Conservation (phyloP, 495 filamentous ascomycete genomes). For the Neurospora sp. region DNA sequence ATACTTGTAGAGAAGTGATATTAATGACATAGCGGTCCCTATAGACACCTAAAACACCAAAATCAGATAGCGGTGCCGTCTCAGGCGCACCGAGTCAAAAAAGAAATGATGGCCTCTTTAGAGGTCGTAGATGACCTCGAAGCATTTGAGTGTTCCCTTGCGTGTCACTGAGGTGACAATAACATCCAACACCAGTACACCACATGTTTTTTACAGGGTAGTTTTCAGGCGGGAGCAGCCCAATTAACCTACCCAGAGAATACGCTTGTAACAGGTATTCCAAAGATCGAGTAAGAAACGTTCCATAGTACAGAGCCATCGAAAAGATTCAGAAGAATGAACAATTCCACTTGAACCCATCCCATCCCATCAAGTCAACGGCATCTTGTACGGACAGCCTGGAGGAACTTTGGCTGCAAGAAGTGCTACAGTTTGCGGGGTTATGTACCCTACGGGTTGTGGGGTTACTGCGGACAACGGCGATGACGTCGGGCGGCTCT, state of each 20-base stretch:
- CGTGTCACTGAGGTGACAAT: background rate
- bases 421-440: background rate
- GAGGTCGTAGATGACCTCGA: background rate
- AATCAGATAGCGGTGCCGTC: background rate
- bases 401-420: background rate
- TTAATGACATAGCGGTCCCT: background rate
- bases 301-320: background rate
- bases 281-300: background rate
- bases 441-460: background rate
- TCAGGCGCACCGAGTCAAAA: background rate
- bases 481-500: background rate
- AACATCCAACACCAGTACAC: background rate
- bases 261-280: background rate
- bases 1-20: background rate
- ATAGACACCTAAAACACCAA: background rate
- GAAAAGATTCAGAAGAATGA: background rate
- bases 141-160: background rate
- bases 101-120: background rate
- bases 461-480: background rate
- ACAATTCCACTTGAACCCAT: background rate
- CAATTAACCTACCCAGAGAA: background rate
- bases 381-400: background rate
- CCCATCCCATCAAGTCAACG: background rate
- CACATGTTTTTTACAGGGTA: background rate
- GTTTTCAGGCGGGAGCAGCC: background rate